A percentile compares a stretch with the other conserved stretches of the same genome.
These are phyloP conservation scores for Malus hybrid DNA, from an alignment of 331 rosid genomes.

Conservation along the genomic window DNA sequence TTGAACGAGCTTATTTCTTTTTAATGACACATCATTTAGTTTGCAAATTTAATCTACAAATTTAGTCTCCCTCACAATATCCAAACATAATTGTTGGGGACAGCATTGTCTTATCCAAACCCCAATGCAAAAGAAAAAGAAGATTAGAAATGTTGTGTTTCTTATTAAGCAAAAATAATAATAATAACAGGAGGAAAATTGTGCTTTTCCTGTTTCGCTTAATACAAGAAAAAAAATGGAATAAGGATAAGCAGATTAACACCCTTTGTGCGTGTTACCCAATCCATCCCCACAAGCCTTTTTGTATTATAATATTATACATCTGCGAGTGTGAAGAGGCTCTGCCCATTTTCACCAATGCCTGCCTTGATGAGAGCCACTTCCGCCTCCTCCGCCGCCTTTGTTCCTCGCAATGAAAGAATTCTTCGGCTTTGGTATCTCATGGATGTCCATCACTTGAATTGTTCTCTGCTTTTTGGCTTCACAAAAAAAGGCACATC, in stretches of 20 bases:
- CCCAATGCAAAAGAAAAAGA: background rate
- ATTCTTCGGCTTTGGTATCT: conserved; percentile 88
- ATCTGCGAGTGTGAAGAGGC: background rate
- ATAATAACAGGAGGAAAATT: background rate
- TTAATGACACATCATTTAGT: too few relatives aligned
- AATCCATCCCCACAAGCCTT: background rate
- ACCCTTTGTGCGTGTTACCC: background rate
- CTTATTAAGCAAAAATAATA: conserved; percentile 12
- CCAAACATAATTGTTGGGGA: background rate
- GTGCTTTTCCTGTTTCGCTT: background rate
- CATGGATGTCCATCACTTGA: conserved; percentile 99
- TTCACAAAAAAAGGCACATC: conserved; percentile 26
- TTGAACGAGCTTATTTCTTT: too few relatives aligned
- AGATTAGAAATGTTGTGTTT: background rate
- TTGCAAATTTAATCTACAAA: too few relatives aligned
- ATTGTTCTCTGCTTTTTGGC: conserved; percentile 97
- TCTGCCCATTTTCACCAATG: conserved; percentile 58
- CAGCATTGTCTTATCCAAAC: conserved; percentile 6
- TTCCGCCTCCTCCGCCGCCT: conserved; percentile 55
- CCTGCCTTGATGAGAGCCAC: conserved; percentile 85
- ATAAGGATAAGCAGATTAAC: background rate
- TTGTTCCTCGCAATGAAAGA: conserved; percentile 76
- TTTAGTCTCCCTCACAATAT: background rate
- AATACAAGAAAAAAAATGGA: conserved; percentile 5
- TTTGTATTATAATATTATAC: background rate